phyloP scores from a whole-genome alignment of 192 early-diverging fungal species.

The Linnemannia schmuckeri region DNA sequence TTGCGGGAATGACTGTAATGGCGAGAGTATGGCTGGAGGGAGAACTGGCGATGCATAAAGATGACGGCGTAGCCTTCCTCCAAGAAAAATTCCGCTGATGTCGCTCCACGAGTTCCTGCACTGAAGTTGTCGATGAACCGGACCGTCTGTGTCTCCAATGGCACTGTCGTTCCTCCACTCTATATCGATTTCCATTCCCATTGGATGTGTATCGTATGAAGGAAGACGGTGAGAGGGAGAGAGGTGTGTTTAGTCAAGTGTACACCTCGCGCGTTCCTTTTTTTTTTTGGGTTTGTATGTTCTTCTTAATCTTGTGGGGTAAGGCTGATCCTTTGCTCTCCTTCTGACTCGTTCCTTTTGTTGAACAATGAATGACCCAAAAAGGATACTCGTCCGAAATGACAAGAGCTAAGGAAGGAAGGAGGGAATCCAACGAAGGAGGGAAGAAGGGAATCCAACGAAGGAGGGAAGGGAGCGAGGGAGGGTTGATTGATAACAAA shows the following conservation, averaged over 20 bases:
- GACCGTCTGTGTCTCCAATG: conserved; percentile 95
- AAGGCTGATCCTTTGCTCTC: background rate
- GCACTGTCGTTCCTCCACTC: conserved; percentile 97
- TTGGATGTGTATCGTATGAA: background rate
- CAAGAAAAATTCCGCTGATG: conserved; percentile 95
- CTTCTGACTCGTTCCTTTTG: background rate
- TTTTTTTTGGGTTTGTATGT: background rate
- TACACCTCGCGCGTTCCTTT: background rate
- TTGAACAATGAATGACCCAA: conserved; percentile 28
- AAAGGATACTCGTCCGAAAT: conserved; percentile 38
- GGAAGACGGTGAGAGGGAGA: background rate
- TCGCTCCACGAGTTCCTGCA: conserved; percentile 94
- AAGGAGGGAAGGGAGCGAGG: background rate
- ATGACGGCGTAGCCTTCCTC: conserved; percentile 94
- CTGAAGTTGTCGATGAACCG: conserved; percentile 99
- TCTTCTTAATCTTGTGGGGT: background rate
- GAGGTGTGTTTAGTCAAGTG: background rate
- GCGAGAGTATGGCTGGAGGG: conserved; percentile 91
- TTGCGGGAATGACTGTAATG: conserved; percentile 87
- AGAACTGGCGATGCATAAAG: conserved; percentile 95
- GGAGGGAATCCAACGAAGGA: background rate
- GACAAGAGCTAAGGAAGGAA: background rate
- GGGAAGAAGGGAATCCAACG: too few relatives aligned
- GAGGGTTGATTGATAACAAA: background rate
- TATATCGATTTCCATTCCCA: conserved; percentile 11